Base-by-base conservation (phyloP, 2,329 filamentous ascomycete species). In the Fusarium dlaminii region DNA sequence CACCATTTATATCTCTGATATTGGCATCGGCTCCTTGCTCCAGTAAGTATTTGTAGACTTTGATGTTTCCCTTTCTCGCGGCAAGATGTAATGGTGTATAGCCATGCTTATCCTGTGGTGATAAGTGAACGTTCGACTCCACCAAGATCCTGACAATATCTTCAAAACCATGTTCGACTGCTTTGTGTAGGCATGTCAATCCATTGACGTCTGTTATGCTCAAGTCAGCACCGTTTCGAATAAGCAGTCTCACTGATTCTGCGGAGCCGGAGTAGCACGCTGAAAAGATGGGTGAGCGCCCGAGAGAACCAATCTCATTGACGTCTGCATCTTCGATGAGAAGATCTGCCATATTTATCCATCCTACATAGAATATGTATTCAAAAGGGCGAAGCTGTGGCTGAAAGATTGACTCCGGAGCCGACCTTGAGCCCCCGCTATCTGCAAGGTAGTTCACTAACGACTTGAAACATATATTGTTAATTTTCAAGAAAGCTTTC, bases 181-280 rank as follows among this genome's bases (percentile, higher is more conserved):
- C 62, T 0, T 0, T 0, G 4, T 64, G 43, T 11, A 49, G 29
- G 1, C 9, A 45, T 15, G 12, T 62, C 0, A 0, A 2, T 27
- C 8, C 24, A 0, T 1, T 0, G 4, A 0, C 1, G 11, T 39
- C 39, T 5, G 5, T 15, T 4, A 32, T 15, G 5, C 5, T 15
- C 17, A 63, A 14, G 6, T 62, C 17, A 9, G 57, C 62, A 4
- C 45, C 62, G 0, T 1, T 24, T 2, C 20, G 24, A 4, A 65
- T 27, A 7, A 65, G 30, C 15, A 4, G 32, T 0, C 27, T 9
- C 0, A 65, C 45, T 3, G 8, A 17, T 8, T 24, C 32, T 3
- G 14, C 6, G 1, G 30, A 27, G 9, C 40, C 30, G 0, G 7
- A 13, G 0, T 0, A 0, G 11, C 45, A 63, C 1, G 18, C 62